A percentile compares a stretch with the other conserved stretches of the same genome.
Evolutionary conservation across 495 filamentous ascomycete species (phyloP).

Genomic region (Penicillium crystallinum): DNA sequence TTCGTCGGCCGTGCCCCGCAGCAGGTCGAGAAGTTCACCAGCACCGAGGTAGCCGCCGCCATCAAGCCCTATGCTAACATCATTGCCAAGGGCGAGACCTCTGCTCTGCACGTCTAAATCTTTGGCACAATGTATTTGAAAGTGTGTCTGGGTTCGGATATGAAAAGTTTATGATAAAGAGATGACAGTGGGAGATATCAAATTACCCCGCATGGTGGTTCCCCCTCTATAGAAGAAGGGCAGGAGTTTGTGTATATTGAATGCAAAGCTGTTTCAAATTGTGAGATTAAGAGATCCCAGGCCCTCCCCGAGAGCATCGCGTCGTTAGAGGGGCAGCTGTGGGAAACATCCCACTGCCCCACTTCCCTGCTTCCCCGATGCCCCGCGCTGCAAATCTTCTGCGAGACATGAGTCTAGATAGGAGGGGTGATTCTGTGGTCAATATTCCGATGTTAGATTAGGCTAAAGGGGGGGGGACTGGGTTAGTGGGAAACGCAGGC

Average conservation of each 20-base stretch:
- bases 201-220: background rate
- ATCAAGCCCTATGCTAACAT: conserved; percentile 44
- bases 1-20: conserved; percentile 64
- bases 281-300: background rate
- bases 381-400: conserved; percentile 1
- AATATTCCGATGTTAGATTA: too few relatives aligned
- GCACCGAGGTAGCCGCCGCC: conserved; percentile 48
- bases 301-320: too few relatives aligned
- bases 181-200: background rate
- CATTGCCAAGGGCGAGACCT: conserved; percentile 42
- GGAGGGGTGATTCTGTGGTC: background rate
- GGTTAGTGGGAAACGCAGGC: background rate
- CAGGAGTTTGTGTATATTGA: background rate
- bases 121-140: background rate
- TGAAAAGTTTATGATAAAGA: conserved; percentile 8
- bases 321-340: too few relatives aligned
- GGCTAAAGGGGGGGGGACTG: too few relatives aligned
- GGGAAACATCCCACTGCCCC: conserved; percentile 2
- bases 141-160: background rate
- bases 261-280: background rate
- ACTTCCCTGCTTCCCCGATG: conserved; percentile 12
- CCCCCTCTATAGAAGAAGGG: background rate
- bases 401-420: background rate
- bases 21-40: conserved; percentile 54
- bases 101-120: conserved; percentile 48